A percentile compares a stretch with the other conserved stretches of the same genome.
Conservation (phyloP, 2,329 filamentous ascomycete species). For the Colletotrichum liaoningense region DNA sequence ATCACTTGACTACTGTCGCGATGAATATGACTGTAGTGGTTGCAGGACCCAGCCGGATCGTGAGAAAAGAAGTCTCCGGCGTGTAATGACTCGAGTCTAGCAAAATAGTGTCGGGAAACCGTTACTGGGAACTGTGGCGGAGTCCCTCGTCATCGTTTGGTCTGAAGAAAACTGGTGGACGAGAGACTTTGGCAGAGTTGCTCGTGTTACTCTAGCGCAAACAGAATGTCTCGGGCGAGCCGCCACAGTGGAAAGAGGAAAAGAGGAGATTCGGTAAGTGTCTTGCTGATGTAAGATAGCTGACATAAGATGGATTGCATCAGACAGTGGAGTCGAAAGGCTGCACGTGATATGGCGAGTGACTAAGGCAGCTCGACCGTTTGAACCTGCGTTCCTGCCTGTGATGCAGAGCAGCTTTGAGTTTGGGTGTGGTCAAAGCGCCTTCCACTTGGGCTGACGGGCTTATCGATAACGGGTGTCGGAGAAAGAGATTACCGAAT, state of each 20-base stretch:
- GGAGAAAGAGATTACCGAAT: constrained; percentile 33
- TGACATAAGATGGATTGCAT: neutral
- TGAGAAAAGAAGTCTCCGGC: constrained; percentile 2
- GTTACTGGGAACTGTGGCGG: constrained; percentile 26
- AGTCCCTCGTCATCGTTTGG: constrained; percentile 19
- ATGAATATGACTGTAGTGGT: constrained; percentile 20
- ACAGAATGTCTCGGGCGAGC: constrained; percentile 31
- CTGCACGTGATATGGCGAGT: neutral
- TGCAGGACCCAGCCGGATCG: constrained; percentile 4
- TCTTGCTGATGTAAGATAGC: neutral
- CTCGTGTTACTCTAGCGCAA: constrained; percentile 30
- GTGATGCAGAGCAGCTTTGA: neutral
- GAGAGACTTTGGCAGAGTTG: constrained; percentile 19
- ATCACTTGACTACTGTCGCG: constrained; percentile 19
- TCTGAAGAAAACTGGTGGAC: constrained; percentile 29
- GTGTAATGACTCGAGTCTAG: constrained; percentile 11
- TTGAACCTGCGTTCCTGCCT: neutral
- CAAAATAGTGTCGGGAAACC: neutral
- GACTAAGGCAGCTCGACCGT: neutral
- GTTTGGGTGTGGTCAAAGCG: constrained; percentile 22
- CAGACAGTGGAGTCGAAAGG: no score
- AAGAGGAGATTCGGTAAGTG: neutral
- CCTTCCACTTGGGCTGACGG: neutral
- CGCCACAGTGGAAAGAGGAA: constrained; percentile 18
- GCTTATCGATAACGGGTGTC: constrained; percentile 34